Percentiles rank a stretch among this genome's conserved stretches.
phyloP scores from a whole-genome alignment of 1,284 basidiomycete genomes.

The Filobasidium uniguttulatum region DNA sequence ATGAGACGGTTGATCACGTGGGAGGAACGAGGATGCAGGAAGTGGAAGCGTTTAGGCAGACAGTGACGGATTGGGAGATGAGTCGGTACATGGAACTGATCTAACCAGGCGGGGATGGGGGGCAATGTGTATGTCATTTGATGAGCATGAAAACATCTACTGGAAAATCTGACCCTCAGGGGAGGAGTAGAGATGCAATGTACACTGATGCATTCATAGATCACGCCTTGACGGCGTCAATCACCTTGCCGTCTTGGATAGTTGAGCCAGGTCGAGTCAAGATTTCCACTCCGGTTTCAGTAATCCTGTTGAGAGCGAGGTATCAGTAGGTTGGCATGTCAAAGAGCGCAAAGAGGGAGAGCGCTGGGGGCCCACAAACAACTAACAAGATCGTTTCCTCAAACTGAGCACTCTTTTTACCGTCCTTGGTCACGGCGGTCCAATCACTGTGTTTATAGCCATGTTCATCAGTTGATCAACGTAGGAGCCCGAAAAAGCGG shows the following conservation, averaged over 20 bases:
- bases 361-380: not conserved
- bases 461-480: constrained; percentile 28
- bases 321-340: constrained; percentile 16
- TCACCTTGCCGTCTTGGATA: not conserved
- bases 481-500: not conserved
- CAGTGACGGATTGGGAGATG: constrained; percentile 78
- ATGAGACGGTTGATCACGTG: constrained; percentile 84
- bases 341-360: not conserved
- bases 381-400: constrained; percentile 82
- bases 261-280: constrained; percentile 46
- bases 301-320: constrained; percentile 49
- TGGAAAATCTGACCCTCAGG: no score
- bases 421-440: constrained; percentile 83
- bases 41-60: constrained; percentile 67
- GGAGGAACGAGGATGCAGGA: constrained; percentile 85
- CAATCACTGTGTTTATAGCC: constrained; percentile 44
- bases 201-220: not conserved
- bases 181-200: not conserved
- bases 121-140: not conserved
- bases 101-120: constrained; percentile 2
- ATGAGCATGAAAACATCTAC: no score
- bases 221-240: not conserved
- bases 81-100: constrained; percentile 11
- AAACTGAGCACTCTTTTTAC: constrained; percentile 80
- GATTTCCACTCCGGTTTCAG: constrained; percentile 78